phyloP scores from a whole-genome alignment of 2,329 filamentous ascomycete genomes.

The Fusarium luffae region DNA sequence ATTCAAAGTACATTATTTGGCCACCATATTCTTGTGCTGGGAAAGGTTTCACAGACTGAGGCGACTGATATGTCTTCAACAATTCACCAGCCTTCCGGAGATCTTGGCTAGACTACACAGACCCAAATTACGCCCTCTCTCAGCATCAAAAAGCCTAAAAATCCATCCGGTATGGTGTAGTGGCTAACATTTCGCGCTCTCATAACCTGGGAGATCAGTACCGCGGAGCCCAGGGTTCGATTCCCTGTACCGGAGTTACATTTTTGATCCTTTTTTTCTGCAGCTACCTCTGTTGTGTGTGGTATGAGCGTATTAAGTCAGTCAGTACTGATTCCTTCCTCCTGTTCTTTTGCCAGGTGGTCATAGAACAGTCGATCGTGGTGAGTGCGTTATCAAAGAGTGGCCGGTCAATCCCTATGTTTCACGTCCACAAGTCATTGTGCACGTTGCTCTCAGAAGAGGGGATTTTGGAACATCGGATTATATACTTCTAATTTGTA shows the following conservation, averaged over 20 bases:
- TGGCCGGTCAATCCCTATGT: neutral
- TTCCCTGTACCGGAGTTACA: constrained; percentile 44
- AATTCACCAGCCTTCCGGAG: neutral
- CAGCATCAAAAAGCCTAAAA: no score
- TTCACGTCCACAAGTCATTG: neutral
- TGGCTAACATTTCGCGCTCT: constrained; percentile 51
- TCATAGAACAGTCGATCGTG: neutral
- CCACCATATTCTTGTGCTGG: neutral
- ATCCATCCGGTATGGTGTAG: constrained; percentile 46
- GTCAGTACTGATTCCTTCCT: neutral
- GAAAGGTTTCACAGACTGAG: neutral
- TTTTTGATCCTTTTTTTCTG: neutral
- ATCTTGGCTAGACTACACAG: no score
- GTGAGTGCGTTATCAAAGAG: neutral
- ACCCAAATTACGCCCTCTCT: no score
- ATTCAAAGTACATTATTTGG: constrained; percentile 27
- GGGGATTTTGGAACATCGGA: neutral
- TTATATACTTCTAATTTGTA: neutral
- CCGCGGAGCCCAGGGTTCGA: constrained; percentile 46
- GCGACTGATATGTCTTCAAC: neutral
- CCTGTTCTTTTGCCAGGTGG: neutral
- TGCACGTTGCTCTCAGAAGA: neutral
- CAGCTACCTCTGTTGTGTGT: no score
- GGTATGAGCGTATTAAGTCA: no score
- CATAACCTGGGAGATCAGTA: constrained; percentile 43